These are phyloP conservation scores for Macrophomina pseudophaseolina DNA, from an alignment of 2,329 filamentous ascomycete genomes.

Conservation along the genomic window DNA sequence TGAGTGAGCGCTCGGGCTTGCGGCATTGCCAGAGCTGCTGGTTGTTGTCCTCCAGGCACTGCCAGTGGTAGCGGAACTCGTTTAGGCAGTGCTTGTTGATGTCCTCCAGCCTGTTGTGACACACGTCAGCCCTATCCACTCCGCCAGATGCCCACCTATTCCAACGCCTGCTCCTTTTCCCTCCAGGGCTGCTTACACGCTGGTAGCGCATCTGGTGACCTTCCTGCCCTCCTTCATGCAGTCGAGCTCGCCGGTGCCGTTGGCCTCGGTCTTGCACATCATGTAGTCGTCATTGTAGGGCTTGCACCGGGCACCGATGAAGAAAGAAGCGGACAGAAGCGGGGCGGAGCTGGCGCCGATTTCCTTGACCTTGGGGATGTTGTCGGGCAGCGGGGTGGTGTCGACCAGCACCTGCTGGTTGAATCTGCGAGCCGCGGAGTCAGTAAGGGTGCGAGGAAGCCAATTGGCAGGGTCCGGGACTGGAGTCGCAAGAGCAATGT, in stretches of 20 bases:
- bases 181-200: constrained; percentile 68
- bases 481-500: constrained; percentile 19
- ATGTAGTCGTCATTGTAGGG: constrained; percentile 99
- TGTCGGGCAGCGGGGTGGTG: constrained; percentile 90
- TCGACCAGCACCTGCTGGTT: constrained; percentile 92
- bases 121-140: constrained; percentile 13
- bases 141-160: neutral
- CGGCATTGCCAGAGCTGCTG: constrained; percentile 97
- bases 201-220: constrained; percentile 94
- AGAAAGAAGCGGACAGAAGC: constrained; percentile 89
- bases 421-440: constrained; percentile 67
- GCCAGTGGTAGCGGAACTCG: constrained; percentile 92
- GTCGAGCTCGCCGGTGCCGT: constrained; percentile 87
- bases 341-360: constrained; percentile 92
- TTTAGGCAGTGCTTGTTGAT: constrained; percentile 93
- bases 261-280: constrained; percentile 97
- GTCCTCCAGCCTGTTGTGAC: constrained; percentile 74
- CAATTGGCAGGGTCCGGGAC: neutral
- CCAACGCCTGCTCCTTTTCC: neutral
- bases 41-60: constrained; percentile 96
- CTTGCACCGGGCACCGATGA: constrained; percentile 94
- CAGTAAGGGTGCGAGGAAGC: constrained; percentile 32
- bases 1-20: constrained; percentile 83
- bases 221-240: constrained; percentile 96
- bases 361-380: constrained; percentile 91